Percentiles rank a stretch among this genome's conserved stretches.
Conservation (phyloP, 148 eudicot species). For the Arbutus unedo region DNA sequence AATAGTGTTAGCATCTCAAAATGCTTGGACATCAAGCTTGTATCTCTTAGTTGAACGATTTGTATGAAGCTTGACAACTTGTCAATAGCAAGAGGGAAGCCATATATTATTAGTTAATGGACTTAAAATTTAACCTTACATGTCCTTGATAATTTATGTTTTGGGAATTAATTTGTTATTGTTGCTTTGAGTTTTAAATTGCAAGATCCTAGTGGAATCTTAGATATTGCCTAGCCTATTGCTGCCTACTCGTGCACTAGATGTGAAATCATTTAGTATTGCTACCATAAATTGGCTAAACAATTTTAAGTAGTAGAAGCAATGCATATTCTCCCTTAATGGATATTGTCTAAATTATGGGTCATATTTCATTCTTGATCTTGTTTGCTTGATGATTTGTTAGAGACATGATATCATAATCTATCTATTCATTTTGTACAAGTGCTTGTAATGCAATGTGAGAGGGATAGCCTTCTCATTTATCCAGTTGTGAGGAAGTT, state of each 20-base stretch:
- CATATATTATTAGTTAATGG: no score
- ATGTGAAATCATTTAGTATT: neutral
- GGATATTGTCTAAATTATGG: neutral
- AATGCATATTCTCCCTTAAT: neutral
- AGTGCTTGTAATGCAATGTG: neutral
- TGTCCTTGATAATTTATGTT: no score
- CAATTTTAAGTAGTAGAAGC: neutral
- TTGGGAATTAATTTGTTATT: no score
- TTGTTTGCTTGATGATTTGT: neutral
- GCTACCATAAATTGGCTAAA: neutral
- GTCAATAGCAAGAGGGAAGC: no score
- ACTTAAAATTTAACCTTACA: no score
- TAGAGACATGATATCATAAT: neutral
- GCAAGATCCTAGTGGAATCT: no score
- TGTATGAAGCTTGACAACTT: no score
- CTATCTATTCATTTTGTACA: neutral
- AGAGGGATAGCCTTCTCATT: slow-evolving; percentile 3
- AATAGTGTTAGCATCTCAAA: no score
- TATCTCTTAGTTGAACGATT: no score
- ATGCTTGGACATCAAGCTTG: no score
- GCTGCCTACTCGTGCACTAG: neutral
- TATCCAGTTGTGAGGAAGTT: neutral
- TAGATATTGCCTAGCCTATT: no score
- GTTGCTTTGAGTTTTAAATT: no score
- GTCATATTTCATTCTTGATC: neutral